These are phyloP conservation scores for Crepidotus variabilis DNA, from an alignment of 768 basidiomycete genomes.

Conservation along the genomic window DNA sequence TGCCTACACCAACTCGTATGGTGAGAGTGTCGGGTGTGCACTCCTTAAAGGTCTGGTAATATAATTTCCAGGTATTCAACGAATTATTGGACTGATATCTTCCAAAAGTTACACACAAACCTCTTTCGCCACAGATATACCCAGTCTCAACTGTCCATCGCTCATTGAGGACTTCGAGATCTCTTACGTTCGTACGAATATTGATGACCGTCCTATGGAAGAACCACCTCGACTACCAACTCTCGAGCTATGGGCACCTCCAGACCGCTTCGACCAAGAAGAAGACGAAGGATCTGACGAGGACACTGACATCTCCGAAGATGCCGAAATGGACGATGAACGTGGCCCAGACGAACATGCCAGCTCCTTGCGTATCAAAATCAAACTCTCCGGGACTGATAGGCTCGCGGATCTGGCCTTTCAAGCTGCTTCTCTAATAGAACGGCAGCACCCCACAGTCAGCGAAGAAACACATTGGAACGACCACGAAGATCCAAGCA, in stretches of 20 bases:
- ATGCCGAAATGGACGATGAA: conserved; percentile 2
- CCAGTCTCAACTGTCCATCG: not conserved
- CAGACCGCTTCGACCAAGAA: not conserved
- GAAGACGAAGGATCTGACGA: not conserved
- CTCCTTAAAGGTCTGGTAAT: conserved; percentile 1
- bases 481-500: conserved; percentile 1
- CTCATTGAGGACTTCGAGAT: conserved; percentile 10
- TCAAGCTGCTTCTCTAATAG: not conserved
- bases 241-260: not conserved
- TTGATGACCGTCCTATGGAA: conserved; percentile 6
- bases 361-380: conserved; percentile 1
- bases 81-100: not conserved
- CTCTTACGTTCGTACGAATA: conserved; percentile 7
- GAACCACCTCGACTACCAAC: not conserved
- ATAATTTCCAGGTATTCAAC: not conserved
- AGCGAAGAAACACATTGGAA: conserved; percentile 2
- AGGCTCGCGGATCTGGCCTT: not conserved
- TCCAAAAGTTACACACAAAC: conserved; percentile 1
- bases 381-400: not conserved
- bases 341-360: not conserved
- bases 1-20: not conserved
- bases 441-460: not conserved
- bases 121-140: not conserved
- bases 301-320: conserved; percentile 1
- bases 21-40: not conserved